These are phyloP conservation scores for Juglanconis oblonga DNA, from an alignment of 2,329 filamentous ascomycete genomes.

Conservation along the genomic window DNA sequence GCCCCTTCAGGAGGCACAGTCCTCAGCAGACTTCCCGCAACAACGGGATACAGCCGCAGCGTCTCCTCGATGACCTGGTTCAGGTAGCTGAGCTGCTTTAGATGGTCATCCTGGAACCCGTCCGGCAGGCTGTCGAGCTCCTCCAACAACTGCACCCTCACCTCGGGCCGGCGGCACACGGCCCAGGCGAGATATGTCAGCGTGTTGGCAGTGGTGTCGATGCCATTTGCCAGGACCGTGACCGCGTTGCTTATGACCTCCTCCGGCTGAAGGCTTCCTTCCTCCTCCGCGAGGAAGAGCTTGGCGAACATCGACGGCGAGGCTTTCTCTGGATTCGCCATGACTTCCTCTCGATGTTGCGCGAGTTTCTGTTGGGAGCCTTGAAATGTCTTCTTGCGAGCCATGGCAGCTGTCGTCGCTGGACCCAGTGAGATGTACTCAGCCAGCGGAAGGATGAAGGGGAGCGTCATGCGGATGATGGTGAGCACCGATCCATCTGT, in stretches of 20 bases:
- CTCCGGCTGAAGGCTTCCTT: slow-evolving; percentile 1
- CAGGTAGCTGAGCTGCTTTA: slow-evolving; percentile 37
- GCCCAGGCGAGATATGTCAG: slow-evolving; percentile 47
- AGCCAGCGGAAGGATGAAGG: slow-evolving; percentile 5
- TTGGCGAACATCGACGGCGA: slow-evolving; percentile 1
- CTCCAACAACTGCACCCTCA: slow-evolving; percentile 31
- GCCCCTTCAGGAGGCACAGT: slow-evolving; percentile 37
- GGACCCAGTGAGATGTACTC: slow-evolving; percentile 8
- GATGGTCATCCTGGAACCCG: slow-evolving; percentile 28
- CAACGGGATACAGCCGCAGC: slow-evolving; percentile 41
- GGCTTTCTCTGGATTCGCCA: neutral
- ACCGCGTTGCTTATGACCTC: slow-evolving; percentile 12
- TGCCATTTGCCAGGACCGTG: slow-evolving; percentile 41
- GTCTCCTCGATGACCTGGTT: slow-evolving; percentile 43
- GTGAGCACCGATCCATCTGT: slow-evolving; percentile 1
- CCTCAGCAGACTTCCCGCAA: slow-evolving; percentile 37
- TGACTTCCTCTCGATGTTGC: neutral
- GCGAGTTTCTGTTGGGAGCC: slow-evolving; percentile 3
- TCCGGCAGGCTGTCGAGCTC: slow-evolving; percentile 33
- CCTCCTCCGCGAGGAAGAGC: neutral
- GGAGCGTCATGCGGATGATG: neutral
- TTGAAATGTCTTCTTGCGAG: slow-evolving; percentile 1
- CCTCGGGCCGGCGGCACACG: slow-evolving; percentile 28
- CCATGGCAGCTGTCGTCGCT: neutral
- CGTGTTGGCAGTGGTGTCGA: slow-evolving; percentile 48